Evolutionary conservation across 768 basidiomycete species (phyloP), one percentile per base, ranked within the genome.

Genomic region (Boletus patriciae): DNA sequence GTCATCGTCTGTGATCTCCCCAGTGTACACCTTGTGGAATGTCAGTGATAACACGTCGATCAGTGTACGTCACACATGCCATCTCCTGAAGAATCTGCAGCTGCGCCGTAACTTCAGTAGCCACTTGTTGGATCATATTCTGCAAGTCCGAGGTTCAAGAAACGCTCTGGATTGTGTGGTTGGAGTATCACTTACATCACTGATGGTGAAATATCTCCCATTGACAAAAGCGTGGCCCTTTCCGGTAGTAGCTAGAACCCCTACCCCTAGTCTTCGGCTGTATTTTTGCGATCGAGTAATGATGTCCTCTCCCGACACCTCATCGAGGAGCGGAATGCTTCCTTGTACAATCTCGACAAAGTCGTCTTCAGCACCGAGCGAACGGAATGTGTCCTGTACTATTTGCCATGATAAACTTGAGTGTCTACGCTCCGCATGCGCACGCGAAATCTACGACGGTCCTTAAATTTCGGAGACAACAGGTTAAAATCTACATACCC

Each of bases 221-320:
- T 98, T 96, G 66, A 96, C 77, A 70, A 98, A 96, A 4, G 79
- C 84, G 60, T 90, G 85, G 0, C 93, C 94, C 3, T 70, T 70
- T 0, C 75, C 63, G 2, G 76, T 67, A 11, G 69, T 55, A 2
- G 69, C 69, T 7, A 44, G 55, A 18, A 74, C 50, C 1, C 76
- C 77, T 3, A 83, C 75, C 11, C 81, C 83, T 21, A 95, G 68
- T 15, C 94, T 78, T 43, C 77, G 75, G 6, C 76, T 67, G 62
- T 93, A 95, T 2, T 61, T 64, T n/a, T 70, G 66, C 1, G 83
- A 77, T 49, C 77, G 78, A 13, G 80, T 74, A 3, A 85, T 52
- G 18, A 75, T 65, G 7, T 74, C 68, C 6, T 67, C 66, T 16
- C 68, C 59, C 1, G 66, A 63, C 15, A 54, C 62, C 46, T 70